Percentiles rank a stretch among this genome's conserved stretches.
Evolutionary conservation across 2,329 filamentous ascomycete genomes (phyloP).

Genomic region (Fusarium metavorans): DNA sequence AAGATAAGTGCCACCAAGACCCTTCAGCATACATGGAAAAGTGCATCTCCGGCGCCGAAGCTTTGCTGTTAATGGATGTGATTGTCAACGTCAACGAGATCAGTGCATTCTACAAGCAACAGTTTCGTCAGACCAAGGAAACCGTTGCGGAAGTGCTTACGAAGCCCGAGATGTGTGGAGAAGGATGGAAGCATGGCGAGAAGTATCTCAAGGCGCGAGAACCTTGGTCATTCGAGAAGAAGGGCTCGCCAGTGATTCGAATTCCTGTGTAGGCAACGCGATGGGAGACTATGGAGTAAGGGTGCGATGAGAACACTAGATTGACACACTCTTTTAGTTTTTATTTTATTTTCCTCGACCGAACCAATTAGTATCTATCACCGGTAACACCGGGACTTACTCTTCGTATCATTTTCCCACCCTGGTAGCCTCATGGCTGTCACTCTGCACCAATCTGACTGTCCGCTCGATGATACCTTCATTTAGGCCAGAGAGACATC

Average conservation of each 20-base stretch:
- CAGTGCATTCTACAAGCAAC: not conserved
- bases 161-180: not conserved
- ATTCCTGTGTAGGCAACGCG: not conserved
- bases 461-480: not conserved
- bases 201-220: not conserved
- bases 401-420: not conserved
- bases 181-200: not conserved
- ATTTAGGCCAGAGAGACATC: not conserved
- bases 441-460: not conserved
- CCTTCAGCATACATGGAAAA: not conserved
- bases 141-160: not conserved
- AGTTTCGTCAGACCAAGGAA: no score
- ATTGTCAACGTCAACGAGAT: not conserved
- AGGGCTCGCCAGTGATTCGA: not conserved
- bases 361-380: not conserved
- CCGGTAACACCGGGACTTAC: not conserved
- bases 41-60: not conserved
- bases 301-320: not conserved
- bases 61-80: not conserved
- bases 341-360: not conserved
- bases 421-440: not conserved
- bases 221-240: not conserved
- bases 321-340: not conserved
- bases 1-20: not conserved
- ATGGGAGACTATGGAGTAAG: not conserved